Base-by-base conservation (phyloP, 2,329 filamentous ascomycete genomes). In the Endoconidiophora laricicola region DNA sequence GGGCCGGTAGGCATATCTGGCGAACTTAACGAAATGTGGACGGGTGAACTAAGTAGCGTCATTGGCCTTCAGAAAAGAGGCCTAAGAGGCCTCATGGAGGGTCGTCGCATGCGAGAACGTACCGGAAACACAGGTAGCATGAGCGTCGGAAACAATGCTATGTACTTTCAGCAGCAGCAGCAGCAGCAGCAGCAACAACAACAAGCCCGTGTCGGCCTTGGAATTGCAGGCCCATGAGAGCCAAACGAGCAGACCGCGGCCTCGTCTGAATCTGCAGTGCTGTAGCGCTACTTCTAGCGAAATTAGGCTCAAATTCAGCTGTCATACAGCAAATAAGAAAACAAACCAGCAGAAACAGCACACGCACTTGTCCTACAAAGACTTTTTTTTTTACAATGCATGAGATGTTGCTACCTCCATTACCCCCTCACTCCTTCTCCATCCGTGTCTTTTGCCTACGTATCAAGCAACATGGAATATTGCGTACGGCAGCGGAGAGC, bases 1-100 rank as follows among this genome's bases (percentile, higher is more conserved):
- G 63, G 53, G 60, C 65, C 58, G 56, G 65, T 61, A 57, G 37
- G 42, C 4, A 44, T 43, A 12, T 46, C 49, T 12, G 49, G 45
- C 33, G 38, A 43, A 18, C 37, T 39, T 5, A 48, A 51, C 10
- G 83, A 87, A 56, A 70, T 90, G 0, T 98, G 91, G 90, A 69
- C 74, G 59, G 80, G 82, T 52, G 77, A 93, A 67, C 64, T 90
- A 33, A 88, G 84, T 66, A 86, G 86, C 45, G 90, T 96, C 2
- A 94, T 98, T 57, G 91, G 91, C 0, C 63, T 98, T 56, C 91
- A 98, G 69, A 98, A 98, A 69, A 74, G 91, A 49, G 91, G 91
- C 0, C 64, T 98, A 36, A 73, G 90, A 53, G 91, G 91, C 0
- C 64, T 98, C 57, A 96, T 98, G 91, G 91, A 96, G 64, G 90